Conservation (phyloP, 108 stramenopile genomes). For the Skeletonema tropicum region DNA sequence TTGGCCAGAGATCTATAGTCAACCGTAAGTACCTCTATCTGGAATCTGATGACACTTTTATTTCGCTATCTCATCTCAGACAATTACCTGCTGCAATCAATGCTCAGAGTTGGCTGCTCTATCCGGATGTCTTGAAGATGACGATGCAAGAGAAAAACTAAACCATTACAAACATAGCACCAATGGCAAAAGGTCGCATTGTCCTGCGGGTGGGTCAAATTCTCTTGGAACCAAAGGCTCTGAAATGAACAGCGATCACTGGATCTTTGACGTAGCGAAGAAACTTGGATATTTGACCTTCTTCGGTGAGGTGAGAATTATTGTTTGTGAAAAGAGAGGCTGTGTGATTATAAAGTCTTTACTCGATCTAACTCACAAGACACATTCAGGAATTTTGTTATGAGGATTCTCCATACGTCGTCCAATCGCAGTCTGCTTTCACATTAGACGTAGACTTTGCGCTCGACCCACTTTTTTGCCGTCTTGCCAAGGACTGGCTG, state of each 20-base stretch:
- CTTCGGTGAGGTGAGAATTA: conserved; percentile 51
- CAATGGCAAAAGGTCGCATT: background rate
- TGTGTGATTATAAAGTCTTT: too few relatives aligned
- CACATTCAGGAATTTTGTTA: conserved; percentile 51
- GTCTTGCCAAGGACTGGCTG: conserved; percentile 15
- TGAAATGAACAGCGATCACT: conserved; percentile 14
- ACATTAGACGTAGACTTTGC: conserved; percentile 35
- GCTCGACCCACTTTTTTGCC: conserved; percentile 48
- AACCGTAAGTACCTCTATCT: conserved; percentile 17
- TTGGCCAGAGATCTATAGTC: conserved; percentile 55
- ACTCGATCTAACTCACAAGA: too few relatives aligned
- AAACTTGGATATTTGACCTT: conserved; percentile 55
- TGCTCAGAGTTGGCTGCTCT: conserved; percentile 44
- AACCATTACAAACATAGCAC: conserved; percentile 6
- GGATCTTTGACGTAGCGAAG: conserved; percentile 16
- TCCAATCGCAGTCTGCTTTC: conserved; percentile 47
- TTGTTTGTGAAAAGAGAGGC: too few relatives aligned
- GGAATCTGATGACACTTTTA: too few relatives aligned
- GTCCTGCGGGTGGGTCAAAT: conserved; percentile 2
- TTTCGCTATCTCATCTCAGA: too few relatives aligned
- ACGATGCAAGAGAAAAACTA: conserved; percentile 10
- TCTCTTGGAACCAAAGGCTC: background rate
- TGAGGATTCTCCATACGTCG: conserved; percentile 53
- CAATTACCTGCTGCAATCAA: too few relatives aligned
- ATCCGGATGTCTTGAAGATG: conserved; percentile 35